Conservation (phyloP, 257 asterid genomes). For the Petrea volubilis region DNA sequence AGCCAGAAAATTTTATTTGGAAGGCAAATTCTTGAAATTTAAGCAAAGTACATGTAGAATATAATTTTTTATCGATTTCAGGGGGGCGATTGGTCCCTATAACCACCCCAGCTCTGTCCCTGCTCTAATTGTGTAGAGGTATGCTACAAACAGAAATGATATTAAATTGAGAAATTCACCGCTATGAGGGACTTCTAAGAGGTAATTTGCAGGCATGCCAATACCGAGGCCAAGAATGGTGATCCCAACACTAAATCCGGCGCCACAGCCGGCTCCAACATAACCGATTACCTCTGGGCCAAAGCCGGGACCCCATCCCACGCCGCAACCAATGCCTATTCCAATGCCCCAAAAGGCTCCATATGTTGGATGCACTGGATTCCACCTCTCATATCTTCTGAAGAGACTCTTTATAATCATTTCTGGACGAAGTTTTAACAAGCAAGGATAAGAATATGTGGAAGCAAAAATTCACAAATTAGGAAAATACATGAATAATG, state of each 20-base stretch:
- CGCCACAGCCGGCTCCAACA: constrained; percentile 98
- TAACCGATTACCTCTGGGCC: constrained; percentile 94
- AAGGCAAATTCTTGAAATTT: too few relatives aligned
- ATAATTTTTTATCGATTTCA: too few relatives aligned
- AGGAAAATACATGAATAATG: not conserved
- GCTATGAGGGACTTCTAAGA: constrained; percentile 50
- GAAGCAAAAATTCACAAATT: not conserved
- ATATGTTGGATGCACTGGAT: constrained; percentile 84
- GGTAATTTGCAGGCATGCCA: constrained; percentile 79
- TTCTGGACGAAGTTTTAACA: constrained; percentile 38
- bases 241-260: constrained; percentile 82
- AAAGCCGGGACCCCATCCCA: constrained; percentile 99
- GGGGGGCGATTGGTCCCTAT: too few relatives aligned
- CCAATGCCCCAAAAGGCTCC: constrained; percentile 99
- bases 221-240: constrained; percentile 81
- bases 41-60: too few relatives aligned
- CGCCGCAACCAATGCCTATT: constrained; percentile 91
- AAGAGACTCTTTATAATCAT: constrained; percentile 85
- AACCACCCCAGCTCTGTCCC: too few relatives aligned
- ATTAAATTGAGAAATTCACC: constrained; percentile 40
- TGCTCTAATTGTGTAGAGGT: not conserved
- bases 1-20: too few relatives aligned
- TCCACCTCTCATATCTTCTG: constrained; percentile 85
- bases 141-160: not conserved
- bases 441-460: not conserved